Conservation (phyloP, 108 stramenopile species). For the Cyclostephanos invisitatus region DNA sequence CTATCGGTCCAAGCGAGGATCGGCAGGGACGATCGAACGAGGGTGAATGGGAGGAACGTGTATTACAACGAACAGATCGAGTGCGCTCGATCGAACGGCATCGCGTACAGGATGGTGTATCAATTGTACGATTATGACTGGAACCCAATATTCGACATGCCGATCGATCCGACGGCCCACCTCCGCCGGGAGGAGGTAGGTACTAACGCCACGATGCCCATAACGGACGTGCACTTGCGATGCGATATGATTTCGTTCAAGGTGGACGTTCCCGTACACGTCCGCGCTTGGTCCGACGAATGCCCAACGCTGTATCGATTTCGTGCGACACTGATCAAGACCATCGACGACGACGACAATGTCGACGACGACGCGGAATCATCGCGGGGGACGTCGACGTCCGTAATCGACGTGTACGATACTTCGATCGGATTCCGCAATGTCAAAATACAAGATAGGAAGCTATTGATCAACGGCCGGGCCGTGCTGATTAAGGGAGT, state of each 20-base stretch:
- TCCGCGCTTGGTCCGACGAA: constrained; percentile 39
- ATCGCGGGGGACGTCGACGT: not conserved
- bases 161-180: constrained; percentile 22
- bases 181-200: not conserved
- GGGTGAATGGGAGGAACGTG: constrained; percentile 42
- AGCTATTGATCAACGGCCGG: constrained; percentile 40
- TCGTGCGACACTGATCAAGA: constrained; percentile 21
- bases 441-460: constrained; percentile 26
- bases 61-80: constrained; percentile 61
- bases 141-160: constrained; percentile 23
- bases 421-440: constrained; percentile 32
- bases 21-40: constrained; percentile 17
- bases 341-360: not conserved
- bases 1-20: constrained; percentile 27
- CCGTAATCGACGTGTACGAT: constrained; percentile 17
- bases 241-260: constrained; percentile 35
- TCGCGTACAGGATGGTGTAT: constrained; percentile 36
- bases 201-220: not conserved
- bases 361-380: not conserved
- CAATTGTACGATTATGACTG: constrained; percentile 29
- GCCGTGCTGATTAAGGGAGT: constrained; percentile 56
- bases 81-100: constrained; percentile 37
- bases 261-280: constrained; percentile 16
- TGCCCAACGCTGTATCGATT: constrained; percentile 32
- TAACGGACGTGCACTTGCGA: constrained; percentile 22